Conservation (phyloP, 768 basidiomycete species). For the Mycena indigotica region DNA sequence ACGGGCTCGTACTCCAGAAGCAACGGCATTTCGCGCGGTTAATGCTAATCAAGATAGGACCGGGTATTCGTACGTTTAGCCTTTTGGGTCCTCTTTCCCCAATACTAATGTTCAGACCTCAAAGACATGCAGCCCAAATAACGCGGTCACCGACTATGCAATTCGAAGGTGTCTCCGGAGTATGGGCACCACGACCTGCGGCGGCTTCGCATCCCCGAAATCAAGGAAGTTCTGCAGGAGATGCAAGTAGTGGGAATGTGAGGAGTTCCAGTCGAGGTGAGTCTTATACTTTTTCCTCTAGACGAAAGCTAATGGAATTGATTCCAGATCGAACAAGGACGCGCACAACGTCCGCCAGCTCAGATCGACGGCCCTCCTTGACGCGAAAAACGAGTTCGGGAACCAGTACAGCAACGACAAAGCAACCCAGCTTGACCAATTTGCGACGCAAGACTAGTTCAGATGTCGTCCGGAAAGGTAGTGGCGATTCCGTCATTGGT, state of each 20-base stretch:
- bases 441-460: background rate
- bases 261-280: background rate
- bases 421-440: background rate
- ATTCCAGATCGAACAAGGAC: background rate
- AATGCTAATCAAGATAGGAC: background rate
- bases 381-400: background rate
- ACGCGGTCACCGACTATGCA: conserved; percentile 15
- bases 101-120: background rate
- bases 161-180: conserved; percentile 20
- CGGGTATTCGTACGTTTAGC: background rate
- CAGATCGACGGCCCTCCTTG: background rate
- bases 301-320: too few relatives aligned
- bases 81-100: background rate
- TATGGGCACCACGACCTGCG: conserved; percentile 20
- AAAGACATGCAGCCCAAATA: background rate
- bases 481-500: background rate
- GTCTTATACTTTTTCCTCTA: background rate
- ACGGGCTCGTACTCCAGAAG: background rate
- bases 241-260: background rate
- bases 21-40: background rate
- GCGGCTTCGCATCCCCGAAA: conserved; percentile 11
- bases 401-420: background rate
- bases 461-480: background rate
- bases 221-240: background rate
- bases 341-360: background rate